Evolutionary conservation across 257 asterid species (phyloP).

Genomic region (Solanum stenotomum): DNA sequence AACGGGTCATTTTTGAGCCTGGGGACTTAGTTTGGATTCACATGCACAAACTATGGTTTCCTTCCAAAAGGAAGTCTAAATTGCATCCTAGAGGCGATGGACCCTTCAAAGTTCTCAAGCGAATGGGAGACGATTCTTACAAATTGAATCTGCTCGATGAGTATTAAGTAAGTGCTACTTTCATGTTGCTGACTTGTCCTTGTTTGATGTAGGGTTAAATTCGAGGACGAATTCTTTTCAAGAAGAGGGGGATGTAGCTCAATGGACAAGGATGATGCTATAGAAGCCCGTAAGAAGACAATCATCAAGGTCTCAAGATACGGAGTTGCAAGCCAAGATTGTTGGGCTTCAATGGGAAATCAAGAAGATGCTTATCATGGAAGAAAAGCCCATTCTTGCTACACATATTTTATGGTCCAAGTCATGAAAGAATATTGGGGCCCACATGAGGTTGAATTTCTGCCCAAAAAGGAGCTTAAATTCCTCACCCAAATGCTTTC

Average conservation of each 20-base stretch:
- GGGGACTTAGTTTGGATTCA: neutral
- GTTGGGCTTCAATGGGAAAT: neutral
- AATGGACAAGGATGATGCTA: neutral
- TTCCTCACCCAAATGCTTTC: neutral
- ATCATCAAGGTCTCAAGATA: neutral
- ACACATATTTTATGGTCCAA: neutral
- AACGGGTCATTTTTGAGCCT: neutral
- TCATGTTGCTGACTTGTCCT: neutral
- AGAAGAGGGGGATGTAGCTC: neutral
- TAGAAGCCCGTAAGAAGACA: neutral
- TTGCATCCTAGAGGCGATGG: neutral
- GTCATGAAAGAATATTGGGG: neutral
- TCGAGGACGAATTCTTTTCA: neutral
- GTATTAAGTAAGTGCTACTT: neutral
- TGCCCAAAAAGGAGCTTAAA: neutral
- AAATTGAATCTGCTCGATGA: neutral
- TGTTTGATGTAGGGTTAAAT: too few relatives aligned
- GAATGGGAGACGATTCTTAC: neutral
- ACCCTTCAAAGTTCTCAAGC: neutral
- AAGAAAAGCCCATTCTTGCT: neutral
- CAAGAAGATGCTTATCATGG: neutral
- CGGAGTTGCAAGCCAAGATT: neutral
- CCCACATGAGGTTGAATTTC: neutral
- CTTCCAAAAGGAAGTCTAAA: too few relatives aligned
- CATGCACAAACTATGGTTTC: neutral